A percentile compares a stretch with the other conserved stretches of the same genome.
Conservation (phyloP, 1,139 yeast species). For the Wickerhamiella pararugosa region DNA sequence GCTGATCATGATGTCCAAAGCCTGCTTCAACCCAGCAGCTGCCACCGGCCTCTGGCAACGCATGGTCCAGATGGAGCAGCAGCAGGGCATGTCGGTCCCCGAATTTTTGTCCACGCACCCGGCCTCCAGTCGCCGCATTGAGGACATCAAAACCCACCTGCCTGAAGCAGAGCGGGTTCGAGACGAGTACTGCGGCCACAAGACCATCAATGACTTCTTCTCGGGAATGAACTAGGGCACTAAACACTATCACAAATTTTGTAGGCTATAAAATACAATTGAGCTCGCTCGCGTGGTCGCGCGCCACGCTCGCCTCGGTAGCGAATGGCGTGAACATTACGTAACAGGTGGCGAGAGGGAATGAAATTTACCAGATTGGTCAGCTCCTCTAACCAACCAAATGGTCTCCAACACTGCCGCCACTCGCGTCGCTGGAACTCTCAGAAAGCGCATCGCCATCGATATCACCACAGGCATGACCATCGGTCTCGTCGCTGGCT, state of each 20-base stretch:
- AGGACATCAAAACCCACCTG: conserved; percentile 56
- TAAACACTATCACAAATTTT: too few relatives aligned
- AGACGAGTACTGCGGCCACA: conserved; percentile 6
- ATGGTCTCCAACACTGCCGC: conserved; percentile 45
- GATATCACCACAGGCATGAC: conserved; percentile 36
- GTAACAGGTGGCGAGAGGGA: not conserved
- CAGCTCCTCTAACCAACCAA: conserved; percentile 3
- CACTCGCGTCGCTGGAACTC: conserved; percentile 79
- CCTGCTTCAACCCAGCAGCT: conserved; percentile 66
- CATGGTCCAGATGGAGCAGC: conserved; percentile 49
- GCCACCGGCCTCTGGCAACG: conserved; percentile 71
- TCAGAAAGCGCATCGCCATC: conserved; percentile 67
- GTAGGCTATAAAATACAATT: too few relatives aligned
- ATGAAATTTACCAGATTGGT: not conserved
- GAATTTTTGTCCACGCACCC: conserved; percentile 88
- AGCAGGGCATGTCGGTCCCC: conserved; percentile 21
- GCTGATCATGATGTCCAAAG: conserved; percentile 74
- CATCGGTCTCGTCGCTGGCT: conserved; percentile 39
- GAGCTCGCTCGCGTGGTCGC: too few relatives aligned
- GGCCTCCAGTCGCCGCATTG: conserved; percentile 54
- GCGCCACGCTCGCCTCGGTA: too few relatives aligned
- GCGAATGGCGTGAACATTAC: too few relatives aligned
- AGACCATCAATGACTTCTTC: too few relatives aligned
- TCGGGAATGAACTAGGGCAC: too few relatives aligned
- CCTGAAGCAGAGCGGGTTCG: conserved; percentile 39